Base-by-base conservation (phyloP, 768 basidiomycete species). In the Podaxis rugospora region DNA sequence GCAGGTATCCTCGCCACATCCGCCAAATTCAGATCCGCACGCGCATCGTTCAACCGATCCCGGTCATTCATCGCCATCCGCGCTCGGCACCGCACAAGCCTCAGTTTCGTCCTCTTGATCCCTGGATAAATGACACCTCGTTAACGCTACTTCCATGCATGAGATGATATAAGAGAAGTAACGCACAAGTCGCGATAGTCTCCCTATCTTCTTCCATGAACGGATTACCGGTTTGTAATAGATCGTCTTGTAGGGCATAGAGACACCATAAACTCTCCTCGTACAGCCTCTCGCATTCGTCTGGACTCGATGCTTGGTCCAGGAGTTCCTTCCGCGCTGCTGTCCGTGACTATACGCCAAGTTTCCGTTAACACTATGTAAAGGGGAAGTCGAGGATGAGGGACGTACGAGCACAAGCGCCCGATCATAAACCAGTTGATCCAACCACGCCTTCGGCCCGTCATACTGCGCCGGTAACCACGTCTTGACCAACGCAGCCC, bases 181-280 rank as follows among this genome's bases (percentile, higher is more conserved):
- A 75, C 87, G 44, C 62, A 91, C 91, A 93, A 2, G 83, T 91
- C 14, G 84, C 82, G 51, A 93, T 91, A 4, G 89, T 92, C 42
- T 83, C 81, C 32, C 87, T 81, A 67, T 93, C 92, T 66, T 93
- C 91, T 55, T 91, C 90, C 82, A 87, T 82, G 72, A 88, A 93
- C 2, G 92, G 90, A 68, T 92, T 93, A 13, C 87, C 90, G 7
- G 80, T 83, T 71, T 93, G 89, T 63, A 90, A 70, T 1, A 93
- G 78, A 67, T 96, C 91, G 69, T 98, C 97, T 70, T 95, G 89
- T 6, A 98, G 79, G 0, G 94, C 90, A 65, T 95, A 92, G 32
- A 98, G 79, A 70, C 95, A 91, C 93, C 94, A 97, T 6, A 98
- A 72, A 0, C 93, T 93, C 67, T 93, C 93, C 68, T 98, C 95